These are phyloP conservation scores for Termitomyces sp. DNA, from an alignment of 768 basidiomycete genomes.

Conservation along the genomic window DNA sequence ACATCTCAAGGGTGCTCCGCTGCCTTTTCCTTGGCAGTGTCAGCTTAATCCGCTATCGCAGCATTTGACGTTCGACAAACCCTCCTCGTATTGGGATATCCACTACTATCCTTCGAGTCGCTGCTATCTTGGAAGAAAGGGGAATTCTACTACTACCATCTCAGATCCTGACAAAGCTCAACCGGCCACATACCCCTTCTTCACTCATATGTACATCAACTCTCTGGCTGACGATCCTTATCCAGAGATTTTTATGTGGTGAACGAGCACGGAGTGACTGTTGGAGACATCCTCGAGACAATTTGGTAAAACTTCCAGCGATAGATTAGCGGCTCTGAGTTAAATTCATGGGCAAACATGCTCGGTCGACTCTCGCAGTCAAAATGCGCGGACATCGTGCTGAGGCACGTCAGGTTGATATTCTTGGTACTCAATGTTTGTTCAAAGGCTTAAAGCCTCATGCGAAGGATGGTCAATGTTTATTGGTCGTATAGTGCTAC, in stretches of 20 bases:
- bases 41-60: conserved; percentile 54
- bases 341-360: conserved; percentile 22
- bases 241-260: conserved; percentile 36
- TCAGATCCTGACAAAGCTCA: conserved; percentile 37
- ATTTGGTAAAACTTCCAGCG: conserved; percentile 40
- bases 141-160: conserved; percentile 23
- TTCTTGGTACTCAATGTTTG: conserved; percentile 39
- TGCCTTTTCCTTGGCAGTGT: conserved; percentile 42
- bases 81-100: conserved; percentile 46
- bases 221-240: conserved; percentile 45
- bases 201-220: conserved; percentile 51
- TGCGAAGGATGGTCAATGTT: conserved; percentile 39
- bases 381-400: conserved; percentile 15
- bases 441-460: conserved; percentile 52
- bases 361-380: conserved; percentile 24
- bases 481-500: conserved; percentile 5
- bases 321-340: conserved; percentile 29
- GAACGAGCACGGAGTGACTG: conserved; percentile 41
- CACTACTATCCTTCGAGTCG: conserved; percentile 17
- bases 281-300: conserved; percentile 43
- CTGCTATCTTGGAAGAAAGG: conserved; percentile 24
- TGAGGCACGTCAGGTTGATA: conserved; percentile 34
- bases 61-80: conserved; percentile 33
- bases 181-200: conserved; percentile 59
- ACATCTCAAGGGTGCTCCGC: conserved; percentile 29